Evolutionary conservation across 768 basidiomycete species (phyloP).

Genomic region (Symmetrospora coprosmae): DNA sequence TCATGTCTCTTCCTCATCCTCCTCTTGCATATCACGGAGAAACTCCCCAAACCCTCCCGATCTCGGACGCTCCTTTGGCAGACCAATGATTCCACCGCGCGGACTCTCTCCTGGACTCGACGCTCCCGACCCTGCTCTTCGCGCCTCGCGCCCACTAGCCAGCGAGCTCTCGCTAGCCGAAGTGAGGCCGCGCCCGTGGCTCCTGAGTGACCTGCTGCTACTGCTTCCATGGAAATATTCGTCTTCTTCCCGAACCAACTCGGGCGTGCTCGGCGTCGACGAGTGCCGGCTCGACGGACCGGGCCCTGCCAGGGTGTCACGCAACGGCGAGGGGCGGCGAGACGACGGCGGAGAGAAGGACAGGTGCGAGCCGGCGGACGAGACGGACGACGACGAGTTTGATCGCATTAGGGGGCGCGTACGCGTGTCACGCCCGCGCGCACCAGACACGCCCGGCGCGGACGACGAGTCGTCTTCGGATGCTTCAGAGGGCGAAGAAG

Average conservation of each 20-base stretch:
- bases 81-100: not conserved
- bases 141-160: not conserved
- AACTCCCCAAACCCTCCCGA: not conserved
- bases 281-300: not conserved
- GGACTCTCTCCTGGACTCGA: not conserved
- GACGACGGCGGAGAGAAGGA: not conserved
- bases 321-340: not conserved
- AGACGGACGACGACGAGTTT: not conserved
- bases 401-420: not conserved
- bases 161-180: not conserved
- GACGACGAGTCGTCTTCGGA: not conserved
- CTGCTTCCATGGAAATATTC: not conserved
- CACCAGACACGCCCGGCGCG: not conserved
- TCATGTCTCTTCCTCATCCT: too few relatives aligned
- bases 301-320: not conserved
- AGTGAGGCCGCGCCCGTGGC: not conserved
- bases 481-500: not conserved
- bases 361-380: not conserved
- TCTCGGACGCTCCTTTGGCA: not conserved
- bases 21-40: too few relatives aligned
- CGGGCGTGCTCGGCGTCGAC: slow-evolving; percentile 7
- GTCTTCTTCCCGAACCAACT: slow-evolving; percentile 13
- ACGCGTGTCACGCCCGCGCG: not conserved
- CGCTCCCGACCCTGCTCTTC: not conserved
- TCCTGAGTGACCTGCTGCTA: not conserved